These are phyloP conservation scores for Henningerozyma blattae DNA, from an alignment of 805 yeast genomes.

Conservation along the genomic window DNA sequence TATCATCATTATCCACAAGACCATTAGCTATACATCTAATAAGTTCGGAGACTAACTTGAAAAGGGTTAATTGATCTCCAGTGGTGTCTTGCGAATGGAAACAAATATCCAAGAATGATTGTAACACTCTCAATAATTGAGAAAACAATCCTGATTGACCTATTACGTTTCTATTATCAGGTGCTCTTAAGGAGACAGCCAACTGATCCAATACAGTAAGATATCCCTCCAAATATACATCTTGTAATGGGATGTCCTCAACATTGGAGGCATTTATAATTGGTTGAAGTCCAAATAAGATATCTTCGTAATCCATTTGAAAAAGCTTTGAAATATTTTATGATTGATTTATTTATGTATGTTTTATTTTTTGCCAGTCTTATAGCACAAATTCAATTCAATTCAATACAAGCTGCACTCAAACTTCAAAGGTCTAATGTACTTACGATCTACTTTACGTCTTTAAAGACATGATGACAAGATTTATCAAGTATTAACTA, in stretches of 20 bases:
- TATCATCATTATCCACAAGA: constrained; percentile 21
- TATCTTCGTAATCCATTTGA: constrained; percentile 23
- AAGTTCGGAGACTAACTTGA: constrained; percentile 17
- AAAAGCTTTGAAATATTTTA: too few species aligned
- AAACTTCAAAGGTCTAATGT: too few species aligned
- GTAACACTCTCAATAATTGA: constrained; percentile 10
- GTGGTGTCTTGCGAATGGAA: constrained; percentile 2
- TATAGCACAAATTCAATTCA: too few species aligned
- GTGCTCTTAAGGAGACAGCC: constrained; percentile 21
- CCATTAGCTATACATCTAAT: constrained; percentile 24
- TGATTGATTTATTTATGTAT: too few species aligned
- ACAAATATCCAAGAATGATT: constrained; percentile 6
- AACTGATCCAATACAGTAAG: constrained; percentile 18
- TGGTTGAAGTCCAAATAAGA: constrained; percentile 22
- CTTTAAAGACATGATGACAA: too few species aligned
- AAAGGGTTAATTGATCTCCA: constrained; percentile 1
- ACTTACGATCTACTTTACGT: too few species aligned
- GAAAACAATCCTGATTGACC: constrained; percentile 18
- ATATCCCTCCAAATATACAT: constrained; percentile 10
- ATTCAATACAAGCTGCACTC: too few species aligned
- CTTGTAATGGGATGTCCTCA: constrained; percentile 11
- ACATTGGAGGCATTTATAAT: constrained; percentile 11
- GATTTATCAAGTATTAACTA: too few species aligned
- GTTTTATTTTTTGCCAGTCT: too few species aligned
- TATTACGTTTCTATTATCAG: constrained; percentile 19